Conservation (phyloP, 257 asterid species). For the Gynochthodes officinalis region DNA sequence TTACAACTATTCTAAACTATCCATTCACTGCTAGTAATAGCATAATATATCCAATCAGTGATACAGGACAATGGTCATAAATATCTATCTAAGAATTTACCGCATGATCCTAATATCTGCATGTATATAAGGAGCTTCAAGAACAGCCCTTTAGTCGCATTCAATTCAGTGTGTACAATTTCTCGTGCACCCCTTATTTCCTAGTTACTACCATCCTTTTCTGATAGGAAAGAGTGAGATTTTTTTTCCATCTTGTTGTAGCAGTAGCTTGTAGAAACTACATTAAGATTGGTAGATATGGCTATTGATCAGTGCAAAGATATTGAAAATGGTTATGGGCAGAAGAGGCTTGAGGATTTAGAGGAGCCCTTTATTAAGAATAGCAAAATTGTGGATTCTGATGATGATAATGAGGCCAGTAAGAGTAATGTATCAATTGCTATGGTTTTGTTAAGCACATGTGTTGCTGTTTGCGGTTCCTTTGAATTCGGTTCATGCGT, state of each 20-base stretch:
- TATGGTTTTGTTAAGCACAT: slow-evolving; percentile 70
- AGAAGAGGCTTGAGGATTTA: slow-evolving; percentile 24
- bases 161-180: neutral
- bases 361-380: slow-evolving; percentile 49
- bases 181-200: neutral
- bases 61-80: neutral
- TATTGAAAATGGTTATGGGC: slow-evolving; percentile 35
- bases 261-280: too few species aligned
- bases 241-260: too few species aligned
- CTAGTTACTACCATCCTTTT: neutral
- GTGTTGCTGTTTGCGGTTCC: slow-evolving; percentile 85
- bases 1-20: slow-evolving; percentile 16
- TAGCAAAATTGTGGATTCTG: slow-evolving; percentile 25
- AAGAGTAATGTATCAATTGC: slow-evolving; percentile 40
- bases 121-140: slow-evolving; percentile 18
- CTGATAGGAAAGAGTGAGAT: neutral
- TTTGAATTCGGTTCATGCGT: slow-evolving; percentile 90
- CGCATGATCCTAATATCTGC: slow-evolving; percentile 9
- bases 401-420: slow-evolving; percentile 14
- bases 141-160: neutral
- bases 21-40: neutral
- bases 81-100: too few species aligned
- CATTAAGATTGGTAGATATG: slow-evolving; percentile 24
- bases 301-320: slow-evolving; percentile 38
- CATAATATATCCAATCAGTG: slow-evolving; percentile 11